These are phyloP conservation scores for Phytophthora litchii DNA, from an alignment of 352 stramenopile genomes.

Conservation along the genomic window DNA sequence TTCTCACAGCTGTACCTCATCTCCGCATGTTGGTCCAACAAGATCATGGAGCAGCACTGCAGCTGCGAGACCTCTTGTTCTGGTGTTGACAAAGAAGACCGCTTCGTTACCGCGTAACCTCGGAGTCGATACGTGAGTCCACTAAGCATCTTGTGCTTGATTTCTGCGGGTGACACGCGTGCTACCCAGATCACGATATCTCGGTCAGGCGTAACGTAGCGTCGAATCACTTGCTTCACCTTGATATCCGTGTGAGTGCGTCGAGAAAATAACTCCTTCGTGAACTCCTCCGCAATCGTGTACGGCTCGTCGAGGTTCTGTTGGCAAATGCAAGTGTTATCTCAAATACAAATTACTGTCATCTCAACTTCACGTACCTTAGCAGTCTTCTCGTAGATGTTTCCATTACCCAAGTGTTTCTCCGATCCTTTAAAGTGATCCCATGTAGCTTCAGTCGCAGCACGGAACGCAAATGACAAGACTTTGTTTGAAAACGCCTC, in stretches of 20 bases:
- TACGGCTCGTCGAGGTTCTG: constrained; percentile 38
- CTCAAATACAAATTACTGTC: neutral
- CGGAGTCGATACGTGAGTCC: constrained; percentile 35
- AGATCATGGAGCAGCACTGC: constrained; percentile 37
- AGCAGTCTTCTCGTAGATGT: constrained; percentile 32
- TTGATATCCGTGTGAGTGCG: constrained; percentile 26
- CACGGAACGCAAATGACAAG: constrained; percentile 25
- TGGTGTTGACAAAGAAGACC: constrained; percentile 28
- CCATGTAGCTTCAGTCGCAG: constrained; percentile 30
- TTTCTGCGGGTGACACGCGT: constrained; percentile 33
- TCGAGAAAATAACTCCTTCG: constrained; percentile 23
- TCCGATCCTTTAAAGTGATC: constrained; percentile 34
- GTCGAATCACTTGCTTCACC: constrained; percentile 33
- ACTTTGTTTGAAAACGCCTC: constrained; percentile 39
- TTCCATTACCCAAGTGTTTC: constrained; percentile 28
- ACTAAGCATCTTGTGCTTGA: constrained; percentile 26
- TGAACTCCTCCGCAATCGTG: constrained; percentile 37
- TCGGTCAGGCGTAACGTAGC: constrained; percentile 32
- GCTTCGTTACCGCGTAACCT: constrained; percentile 41
- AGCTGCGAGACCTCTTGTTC: constrained; percentile 26
- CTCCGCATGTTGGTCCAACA: constrained; percentile 30
- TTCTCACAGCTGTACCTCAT: constrained; percentile 23
- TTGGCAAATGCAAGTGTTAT: constrained; percentile 7
- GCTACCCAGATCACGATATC: constrained; percentile 38
- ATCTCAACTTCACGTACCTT: constrained; percentile 9